phyloP scores from a whole-genome alignment of 768 basidiomycete genomes.

The Rhodotorula graminis region DNA sequence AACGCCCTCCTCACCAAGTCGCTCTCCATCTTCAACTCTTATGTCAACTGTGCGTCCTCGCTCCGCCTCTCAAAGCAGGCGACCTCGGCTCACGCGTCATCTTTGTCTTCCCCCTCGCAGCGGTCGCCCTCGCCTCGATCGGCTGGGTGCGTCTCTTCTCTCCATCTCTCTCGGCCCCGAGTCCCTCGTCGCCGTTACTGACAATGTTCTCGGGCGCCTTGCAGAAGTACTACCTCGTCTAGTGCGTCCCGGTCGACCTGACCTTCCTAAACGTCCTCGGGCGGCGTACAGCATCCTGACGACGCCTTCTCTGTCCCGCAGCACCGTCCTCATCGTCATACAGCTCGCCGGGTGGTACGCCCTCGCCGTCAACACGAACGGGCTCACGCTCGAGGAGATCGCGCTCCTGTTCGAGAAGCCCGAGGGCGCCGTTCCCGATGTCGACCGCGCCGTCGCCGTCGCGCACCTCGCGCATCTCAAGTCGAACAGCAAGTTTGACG shows the following conservation, averaged over 20 bases:
- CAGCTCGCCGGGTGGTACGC: slow-evolving; percentile 38
- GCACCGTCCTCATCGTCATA: slow-evolving; percentile 25
- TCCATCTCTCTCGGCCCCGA: too few species aligned
- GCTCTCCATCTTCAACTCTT: not conserved
- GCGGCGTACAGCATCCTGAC: not conserved
- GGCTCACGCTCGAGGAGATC: slow-evolving; percentile 46
- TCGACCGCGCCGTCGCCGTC: slow-evolving; percentile 10
- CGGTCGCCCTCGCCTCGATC: not conserved
- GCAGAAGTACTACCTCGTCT: slow-evolving; percentile 12
- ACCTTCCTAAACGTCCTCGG: not conserved
- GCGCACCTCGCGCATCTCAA: not conserved
- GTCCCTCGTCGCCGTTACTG: not conserved
- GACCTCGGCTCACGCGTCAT: not conserved
- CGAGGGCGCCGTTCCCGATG: slow-evolving; percentile 37
- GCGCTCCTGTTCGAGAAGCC: slow-evolving; percentile 41
- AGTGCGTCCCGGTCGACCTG: slow-evolving; percentile 9
- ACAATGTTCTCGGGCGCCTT: not conserved
- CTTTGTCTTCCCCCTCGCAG: not conserved
- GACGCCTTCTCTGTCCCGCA: not conserved
- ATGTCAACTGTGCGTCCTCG: not conserved
- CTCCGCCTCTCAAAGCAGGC: too few species aligned
- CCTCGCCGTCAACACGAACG: slow-evolving; percentile 41
- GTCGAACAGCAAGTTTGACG: not conserved
- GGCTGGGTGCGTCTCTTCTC: not conserved
- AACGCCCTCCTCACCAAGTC: not conserved